Conservation (phyloP, 2,329 filamentous ascomycete species). For the Colletotrichum magnum region DNA sequence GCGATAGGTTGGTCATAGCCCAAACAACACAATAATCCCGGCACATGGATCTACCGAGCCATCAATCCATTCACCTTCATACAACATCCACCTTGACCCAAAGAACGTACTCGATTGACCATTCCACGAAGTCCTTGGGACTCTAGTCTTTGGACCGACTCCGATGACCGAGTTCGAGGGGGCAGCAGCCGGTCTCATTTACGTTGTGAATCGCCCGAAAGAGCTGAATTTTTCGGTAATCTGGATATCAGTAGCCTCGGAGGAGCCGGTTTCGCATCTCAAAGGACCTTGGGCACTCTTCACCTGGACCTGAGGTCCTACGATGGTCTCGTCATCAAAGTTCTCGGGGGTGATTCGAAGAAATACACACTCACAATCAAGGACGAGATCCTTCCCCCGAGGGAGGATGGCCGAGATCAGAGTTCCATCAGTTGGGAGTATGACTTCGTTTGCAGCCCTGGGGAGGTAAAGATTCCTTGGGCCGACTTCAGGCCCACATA, state of each 20-base stretch:
- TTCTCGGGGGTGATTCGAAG: constrained; percentile 72
- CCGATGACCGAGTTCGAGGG: constrained; percentile 84
- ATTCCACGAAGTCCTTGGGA: constrained; percentile 67
- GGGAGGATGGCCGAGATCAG: constrained; percentile 77
- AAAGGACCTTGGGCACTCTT: constrained; percentile 74
- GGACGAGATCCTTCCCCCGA: constrained; percentile 72
- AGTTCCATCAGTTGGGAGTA: constrained; percentile 82
- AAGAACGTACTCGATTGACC: constrained; percentile 18
- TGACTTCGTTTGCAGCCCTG: constrained; percentile 66
- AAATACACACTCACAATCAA: constrained; percentile 83
- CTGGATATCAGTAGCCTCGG: constrained; percentile 83
- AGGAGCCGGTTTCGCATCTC: constrained; percentile 86
- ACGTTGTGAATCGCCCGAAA: constrained; percentile 48
- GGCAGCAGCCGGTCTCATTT: constrained; percentile 74
- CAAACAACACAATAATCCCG: background rate
- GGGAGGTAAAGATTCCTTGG: constrained; percentile 73
- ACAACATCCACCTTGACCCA: background rate
- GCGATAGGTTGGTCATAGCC: constrained; percentile 51
- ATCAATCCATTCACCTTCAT: background rate
- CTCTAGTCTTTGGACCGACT: constrained; percentile 73
- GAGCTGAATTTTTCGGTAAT: constrained; percentile 75
- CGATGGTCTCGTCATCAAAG: constrained; percentile 70
- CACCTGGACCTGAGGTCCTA: constrained; percentile 76
- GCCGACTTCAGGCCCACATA: constrained; percentile 78
- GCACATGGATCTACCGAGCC: background rate